Base-by-base conservation (phyloP, 1,139 yeast species). In the Suhomyces wounanorum region DNA sequence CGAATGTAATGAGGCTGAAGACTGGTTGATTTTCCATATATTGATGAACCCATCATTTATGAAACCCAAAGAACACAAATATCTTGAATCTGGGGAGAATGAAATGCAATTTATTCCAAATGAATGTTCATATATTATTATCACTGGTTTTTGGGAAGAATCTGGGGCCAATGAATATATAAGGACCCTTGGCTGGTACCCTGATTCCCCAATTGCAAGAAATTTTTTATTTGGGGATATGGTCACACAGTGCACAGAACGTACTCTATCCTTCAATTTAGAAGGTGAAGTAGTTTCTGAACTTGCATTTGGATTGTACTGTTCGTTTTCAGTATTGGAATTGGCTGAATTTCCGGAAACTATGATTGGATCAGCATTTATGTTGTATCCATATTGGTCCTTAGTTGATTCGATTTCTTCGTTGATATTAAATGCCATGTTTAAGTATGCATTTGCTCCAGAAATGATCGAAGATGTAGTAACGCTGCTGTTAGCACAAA, bases 191-290 rank as follows among this genome's bases (percentile, higher is more conserved):
- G 92, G 91, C 54, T 77, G 82, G 55, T 83, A 83, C 0, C 91
- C 91, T 0, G 75, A 66, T 60, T 86, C 91, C 1, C 91, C 92
- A 7, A 84, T 79, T 0, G 89, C 90, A 42, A 86, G 62, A 11
- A 81, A 57, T 46, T 65, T 72, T 40, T 71, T 73, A 59, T 81
- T 78, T 0, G 86, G 82, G 0, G 88, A 78, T 8, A 85, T 64
- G 0, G 85, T 78, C 11, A 85, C 65, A 52, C 87, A 81, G 48
- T 78, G 77, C 26, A 84, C 74, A 0, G 82, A 70, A 50, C 86
- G 73, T 38, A 83, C 80, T 52, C 77, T 72, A 50, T 79, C 79
- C 52, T 73, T 74, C 21, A 70, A 51, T 52, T 70, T 72, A 1
- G 72, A 64, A 1, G 77, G 72, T 4, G 73, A 67, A 5, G 55